Base-by-base conservation (phyloP, 1,139 yeast species). In the Yamadazyma friedrichii region DNA sequence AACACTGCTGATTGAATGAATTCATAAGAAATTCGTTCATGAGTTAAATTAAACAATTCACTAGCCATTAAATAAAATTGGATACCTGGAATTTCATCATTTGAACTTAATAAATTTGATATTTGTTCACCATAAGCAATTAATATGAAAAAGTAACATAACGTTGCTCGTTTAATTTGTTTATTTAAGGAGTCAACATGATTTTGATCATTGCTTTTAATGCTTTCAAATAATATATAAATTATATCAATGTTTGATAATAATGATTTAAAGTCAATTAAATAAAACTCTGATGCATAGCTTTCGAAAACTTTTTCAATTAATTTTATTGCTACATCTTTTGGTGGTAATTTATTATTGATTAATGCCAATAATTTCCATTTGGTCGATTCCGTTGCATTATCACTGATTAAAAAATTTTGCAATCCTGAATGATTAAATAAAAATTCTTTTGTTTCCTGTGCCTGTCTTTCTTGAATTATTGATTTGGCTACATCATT, bases 1-100 rank as follows among this genome's bases (percentile, higher is more conserved):
- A 76, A 46, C 10, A 73, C 52, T 6, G 76, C 67, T n/a, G 73
- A 63, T 52, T 75, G 80, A 37, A 76, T 68, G 47, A 65, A 65
- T 8, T 62, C 61, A 25, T 66, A 45, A 16, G 62, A 61, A 6
- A 74, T 67, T 35, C 61, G 62, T 50, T 76, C 80, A 43, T 64
- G 64, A 22, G 70, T 62, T 31, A 64, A 53, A 15, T 64, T 64
- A 44, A 75, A 70, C 28, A 75, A 48, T 42, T 64, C 67, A 35
- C 66, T 59, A 2, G 77, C 75, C 36, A 61, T 55, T 16, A 68
- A 53, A 52, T 67, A 76, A 52, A 57, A 68, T 49, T 52, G 65
- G 34, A 55, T 64, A 2, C 75, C 75, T 1, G 73, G 72, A 15
- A 53, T 50, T 22, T 46, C 51, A 29, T 44, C 50, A 20, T 44